These are phyloP conservation scores for Oropetium thomaeum DNA, from an alignment of 176 grass and related monocot species.

Conservation along the genomic window DNA sequence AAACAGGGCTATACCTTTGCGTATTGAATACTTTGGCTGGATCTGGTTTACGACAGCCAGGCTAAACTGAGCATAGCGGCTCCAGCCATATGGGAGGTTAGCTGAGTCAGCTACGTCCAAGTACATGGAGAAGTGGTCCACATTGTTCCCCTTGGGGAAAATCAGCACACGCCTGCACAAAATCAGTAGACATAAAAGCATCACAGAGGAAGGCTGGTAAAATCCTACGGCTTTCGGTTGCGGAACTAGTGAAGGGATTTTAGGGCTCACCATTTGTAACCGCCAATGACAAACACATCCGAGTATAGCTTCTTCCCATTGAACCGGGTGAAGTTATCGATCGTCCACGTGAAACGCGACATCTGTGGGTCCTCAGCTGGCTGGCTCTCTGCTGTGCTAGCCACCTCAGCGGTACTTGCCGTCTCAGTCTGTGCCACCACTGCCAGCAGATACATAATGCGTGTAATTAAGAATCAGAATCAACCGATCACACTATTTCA, in stretches of 20 bases:
- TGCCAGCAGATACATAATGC: slow-evolving; percentile 22
- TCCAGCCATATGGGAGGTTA: slow-evolving; percentile 81
- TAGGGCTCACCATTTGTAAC: slow-evolving; percentile 71
- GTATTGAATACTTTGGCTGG: slow-evolving; percentile 64
- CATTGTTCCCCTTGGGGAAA: slow-evolving; percentile 97
- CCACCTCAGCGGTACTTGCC: slow-evolving; percentile 54
- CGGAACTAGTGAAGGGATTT: slow-evolving; percentile 7
- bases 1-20: slow-evolving; percentile 59
- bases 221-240: neutral
- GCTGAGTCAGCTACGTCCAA: slow-evolving; percentile 83
- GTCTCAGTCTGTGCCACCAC: slow-evolving; percentile 61
- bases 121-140: slow-evolving; percentile 88
- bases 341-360: slow-evolving; percentile 80
- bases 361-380: slow-evolving; percentile 66
- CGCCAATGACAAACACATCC: slow-evolving; percentile 62
- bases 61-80: slow-evolving; percentile 80
- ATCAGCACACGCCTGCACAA: slow-evolving; percentile 77
- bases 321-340: slow-evolving; percentile 66
- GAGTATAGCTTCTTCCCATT: slow-evolving; percentile 86
- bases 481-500: neutral
- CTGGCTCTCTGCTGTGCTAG: slow-evolving; percentile 71
- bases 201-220: neutral
- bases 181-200: slow-evolving; percentile 2
- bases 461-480: slow-evolving; percentile 20
- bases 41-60: slow-evolving; percentile 83